Base-by-base conservation (phyloP, 2,329 filamentous ascomycete genomes). In the Pseudogymnoascus sp. region DNA sequence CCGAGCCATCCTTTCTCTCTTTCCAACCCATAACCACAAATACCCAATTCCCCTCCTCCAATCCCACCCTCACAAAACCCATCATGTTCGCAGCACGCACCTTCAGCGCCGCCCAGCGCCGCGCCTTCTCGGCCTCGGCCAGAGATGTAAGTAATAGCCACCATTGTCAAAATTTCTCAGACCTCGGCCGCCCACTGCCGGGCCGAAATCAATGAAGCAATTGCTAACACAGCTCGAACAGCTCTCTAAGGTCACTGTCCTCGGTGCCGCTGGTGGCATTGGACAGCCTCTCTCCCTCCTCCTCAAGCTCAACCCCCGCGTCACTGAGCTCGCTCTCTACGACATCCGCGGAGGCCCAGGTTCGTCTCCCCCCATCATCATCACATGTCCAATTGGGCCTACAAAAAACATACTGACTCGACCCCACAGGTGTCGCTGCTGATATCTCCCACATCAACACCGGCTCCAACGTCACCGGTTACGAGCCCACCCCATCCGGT, bases 361-460 rank as follows among this genome's bases (percentile, higher is more conserved):
- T 96, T 87, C 70, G 87, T 83, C 57, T 31, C 63, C 57, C 57
- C 60, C 23, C 57, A 14, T 63, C 51, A 34, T 57, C 48, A 57
- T 57, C 51, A 57, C 62, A 37, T 25, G 34, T 28, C 48, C 41
- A 36, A 19, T 39, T 63, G 31, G 14, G 48, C 28, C 39, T 13
- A 66, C 63, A 69, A 73, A 54, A 41, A 23, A 34, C 39, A 48
- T 41, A 63, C 71, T 71, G 64, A 72, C 51, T 60, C 63, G 54
- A 68, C 41, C 71, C 54, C 65, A 41, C 73, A 95, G 93, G 93
- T 89, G 95, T 99, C 79, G 95, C 93, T 73, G 95, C 95, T 78
- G 95, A 99, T 80, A 87, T 99, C 80, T 90, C 90, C 76, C 95
- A 99, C 85, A 92, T 99, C 87, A 98, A 98, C 89, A 97, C 93